These are phyloP conservation scores for Drechslerella coelobrocha DNA, from an alignment of 2,329 filamentous ascomycete species.

Conservation along the genomic window DNA sequence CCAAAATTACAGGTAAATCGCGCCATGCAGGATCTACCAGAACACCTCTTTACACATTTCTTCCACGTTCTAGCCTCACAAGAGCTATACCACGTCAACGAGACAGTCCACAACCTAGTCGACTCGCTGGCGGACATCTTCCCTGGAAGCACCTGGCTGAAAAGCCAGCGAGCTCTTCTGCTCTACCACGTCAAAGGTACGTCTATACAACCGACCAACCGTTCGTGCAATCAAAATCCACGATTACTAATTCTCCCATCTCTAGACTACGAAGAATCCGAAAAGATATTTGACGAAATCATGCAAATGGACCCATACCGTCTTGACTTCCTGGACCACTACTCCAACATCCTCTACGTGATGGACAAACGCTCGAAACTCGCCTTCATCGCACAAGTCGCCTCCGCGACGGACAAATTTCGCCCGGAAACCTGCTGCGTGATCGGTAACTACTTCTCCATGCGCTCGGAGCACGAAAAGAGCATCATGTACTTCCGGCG, in stretches of 20 bases:
- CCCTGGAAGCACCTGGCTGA: constrained; percentile 83
- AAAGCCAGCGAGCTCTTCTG: constrained; percentile 85
- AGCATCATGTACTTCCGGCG: constrained; percentile 97
- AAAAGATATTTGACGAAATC: constrained; percentile 71
- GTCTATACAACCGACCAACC: not conserved
- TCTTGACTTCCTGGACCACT: constrained; percentile 90
- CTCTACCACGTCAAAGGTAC: constrained; percentile 80
- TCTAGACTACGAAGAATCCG: constrained; percentile 69
- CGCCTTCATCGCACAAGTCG: constrained; percentile 88
- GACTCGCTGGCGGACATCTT: constrained; percentile 83
- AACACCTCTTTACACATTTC: constrained; percentile 90
- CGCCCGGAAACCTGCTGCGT: constrained; percentile 96
- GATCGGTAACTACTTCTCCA: constrained; percentile 94
- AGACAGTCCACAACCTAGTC: constrained; percentile 75
- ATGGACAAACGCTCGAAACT: constrained; percentile 86
- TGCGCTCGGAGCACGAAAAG: constrained; percentile 95
- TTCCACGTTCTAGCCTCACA: constrained; percentile 91
- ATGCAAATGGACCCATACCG: constrained; percentile 71
- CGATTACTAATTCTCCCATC: constrained; percentile 46
- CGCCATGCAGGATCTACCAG: constrained; percentile 75
- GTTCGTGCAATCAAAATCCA: not conserved
- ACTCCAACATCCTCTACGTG: constrained; percentile 96
- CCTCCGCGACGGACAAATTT: constrained; percentile 91
- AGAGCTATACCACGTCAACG: constrained; percentile 85
- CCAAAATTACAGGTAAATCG: constrained; percentile 69